Evolutionary conservation across 2,329 filamentous ascomycete genomes (phyloP).

Genomic region (Colletotrichum scovillei): DNA sequence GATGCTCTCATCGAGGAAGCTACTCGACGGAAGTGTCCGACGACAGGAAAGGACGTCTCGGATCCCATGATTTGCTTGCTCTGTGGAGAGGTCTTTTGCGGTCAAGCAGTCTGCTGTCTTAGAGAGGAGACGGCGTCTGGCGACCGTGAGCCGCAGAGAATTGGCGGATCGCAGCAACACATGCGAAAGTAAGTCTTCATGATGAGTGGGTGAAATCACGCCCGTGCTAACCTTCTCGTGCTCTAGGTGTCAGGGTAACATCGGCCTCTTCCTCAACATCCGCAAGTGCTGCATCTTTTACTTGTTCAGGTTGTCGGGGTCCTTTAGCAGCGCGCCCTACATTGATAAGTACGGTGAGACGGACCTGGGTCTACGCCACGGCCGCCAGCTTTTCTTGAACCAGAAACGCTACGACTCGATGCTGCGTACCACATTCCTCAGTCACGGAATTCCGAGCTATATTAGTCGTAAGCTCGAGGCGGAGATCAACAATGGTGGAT

Average conservation of each 20-base stretch:
- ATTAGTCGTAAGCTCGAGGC: conserved; percentile 92
- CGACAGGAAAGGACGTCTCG: conserved; percentile 88
- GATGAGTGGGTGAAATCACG: neutral
- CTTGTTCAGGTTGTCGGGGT: conserved; percentile 83
- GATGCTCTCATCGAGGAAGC: conserved; percentile 94
- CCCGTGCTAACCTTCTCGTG: neutral
- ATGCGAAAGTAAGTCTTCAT: conserved; percentile 76
- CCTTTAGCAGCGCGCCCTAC: conserved; percentile 89
- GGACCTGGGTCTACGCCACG: conserved; percentile 88
- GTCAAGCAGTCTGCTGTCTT: conserved; percentile 91
- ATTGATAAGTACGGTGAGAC: conserved; percentile 96
- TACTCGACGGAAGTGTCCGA: conserved; percentile 84
- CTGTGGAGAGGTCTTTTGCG: conserved; percentile 97
- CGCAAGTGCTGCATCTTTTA: conserved; percentile 95
- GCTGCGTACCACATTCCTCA: conserved; percentile 86
- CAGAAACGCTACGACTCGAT: conserved; percentile 94
- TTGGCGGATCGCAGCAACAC: conserved; percentile 92
- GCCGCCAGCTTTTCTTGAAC: conserved; percentile 90
- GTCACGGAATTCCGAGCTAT: conserved; percentile 86
- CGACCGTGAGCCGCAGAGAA: conserved; percentile 56
- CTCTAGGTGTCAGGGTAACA: conserved; percentile 82
- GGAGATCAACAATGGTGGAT: conserved; percentile 96
- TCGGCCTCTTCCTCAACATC: conserved; percentile 96
- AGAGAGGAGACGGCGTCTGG: conserved; percentile 64
- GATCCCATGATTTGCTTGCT: conserved; percentile 94